A percentile compares a stretch with the other conserved stretches of the same genome.
Evolutionary conservation across 2,329 filamentous ascomycete species (phyloP).

Genomic region (Diaporthe capsici): DNA sequence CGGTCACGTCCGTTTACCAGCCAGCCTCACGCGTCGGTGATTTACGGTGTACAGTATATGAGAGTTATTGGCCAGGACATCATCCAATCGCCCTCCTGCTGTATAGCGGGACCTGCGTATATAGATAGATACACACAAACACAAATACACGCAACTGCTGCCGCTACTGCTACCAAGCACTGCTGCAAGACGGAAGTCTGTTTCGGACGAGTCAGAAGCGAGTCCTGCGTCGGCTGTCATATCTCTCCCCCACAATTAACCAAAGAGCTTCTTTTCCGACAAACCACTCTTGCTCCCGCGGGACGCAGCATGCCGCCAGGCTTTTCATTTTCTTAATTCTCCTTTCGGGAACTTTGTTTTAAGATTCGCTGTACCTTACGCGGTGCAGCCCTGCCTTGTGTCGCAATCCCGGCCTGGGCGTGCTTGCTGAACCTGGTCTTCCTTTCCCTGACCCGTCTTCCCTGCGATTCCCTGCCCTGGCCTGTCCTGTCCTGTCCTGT

Average conservation of each 20-base stretch:
- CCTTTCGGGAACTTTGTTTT: constrained; percentile 20
- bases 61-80: not conserved
- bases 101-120: constrained; percentile 10
- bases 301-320: constrained; percentile 2
- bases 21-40: not conserved
- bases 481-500: not conserved
- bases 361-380: constrained; percentile 1
- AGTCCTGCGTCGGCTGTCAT: constrained; percentile 28
- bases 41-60: not conserved
- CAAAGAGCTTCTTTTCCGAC: constrained; percentile 31
- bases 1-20: not conserved
- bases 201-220: constrained; percentile 35
- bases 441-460: constrained; percentile 13
- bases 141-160: not conserved
- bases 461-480: not conserved
- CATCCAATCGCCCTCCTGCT: not conserved
- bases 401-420: constrained; percentile 26
- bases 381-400: constrained; percentile 14
- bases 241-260: constrained; percentile 24
- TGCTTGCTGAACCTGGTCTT: constrained; percentile 13
- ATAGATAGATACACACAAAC: not conserved
- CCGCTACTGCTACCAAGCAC: constrained; percentile 1
- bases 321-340: constrained; percentile 14
- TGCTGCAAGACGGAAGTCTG: constrained; percentile 14
- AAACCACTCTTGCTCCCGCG: constrained; percentile 24